These are phyloP conservation scores for Solanum peruvianum DNA, from an alignment of 257 asterid species.

Conservation along the genomic window DNA sequence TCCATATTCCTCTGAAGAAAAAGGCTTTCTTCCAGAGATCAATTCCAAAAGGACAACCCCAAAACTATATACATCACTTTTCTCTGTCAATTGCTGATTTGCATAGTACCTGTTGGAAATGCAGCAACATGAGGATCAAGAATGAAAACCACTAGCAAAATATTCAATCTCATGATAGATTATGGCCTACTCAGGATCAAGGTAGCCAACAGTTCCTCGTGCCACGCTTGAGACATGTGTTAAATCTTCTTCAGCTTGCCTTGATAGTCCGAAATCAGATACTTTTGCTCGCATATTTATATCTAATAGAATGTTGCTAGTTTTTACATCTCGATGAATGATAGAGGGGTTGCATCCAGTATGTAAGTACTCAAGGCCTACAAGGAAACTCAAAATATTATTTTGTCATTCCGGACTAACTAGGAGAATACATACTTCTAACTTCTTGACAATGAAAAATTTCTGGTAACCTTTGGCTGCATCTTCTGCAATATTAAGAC, in stretches of 20 bases:
- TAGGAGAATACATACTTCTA: not conserved
- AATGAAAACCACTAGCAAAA: not conserved
- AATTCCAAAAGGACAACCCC: constrained; percentile 94
- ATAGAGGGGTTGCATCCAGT: constrained; percentile 98
- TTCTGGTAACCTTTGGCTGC: constrained; percentile 78
- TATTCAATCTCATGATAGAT: not conserved
- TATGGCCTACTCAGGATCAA: constrained; percentile 83
- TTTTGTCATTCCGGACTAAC: not conserved
- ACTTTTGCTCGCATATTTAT: constrained; percentile 94
- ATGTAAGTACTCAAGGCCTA: constrained; percentile 93
- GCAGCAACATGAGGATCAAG: not conserved
- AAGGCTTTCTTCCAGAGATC: constrained; percentile 86
- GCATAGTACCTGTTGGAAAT: constrained; percentile 66
- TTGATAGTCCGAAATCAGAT: constrained; percentile 94
- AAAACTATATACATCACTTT: constrained; percentile 92
- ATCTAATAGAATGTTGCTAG: constrained; percentile 86
- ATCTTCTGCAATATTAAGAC: constrained; percentile 86
- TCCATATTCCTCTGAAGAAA: constrained; percentile 73
- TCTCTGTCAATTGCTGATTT: constrained; percentile 88
- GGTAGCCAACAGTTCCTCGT: constrained; percentile 94
- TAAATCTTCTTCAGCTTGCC: constrained; percentile 93
- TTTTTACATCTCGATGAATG: constrained; percentile 91
- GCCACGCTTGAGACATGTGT: constrained; percentile 94
- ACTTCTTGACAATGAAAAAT: not conserved
- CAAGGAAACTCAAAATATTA: not conserved